Conservation (phyloP, 495 filamentous ascomycete genomes). For the Tuber microsphaerosporum region DNA sequence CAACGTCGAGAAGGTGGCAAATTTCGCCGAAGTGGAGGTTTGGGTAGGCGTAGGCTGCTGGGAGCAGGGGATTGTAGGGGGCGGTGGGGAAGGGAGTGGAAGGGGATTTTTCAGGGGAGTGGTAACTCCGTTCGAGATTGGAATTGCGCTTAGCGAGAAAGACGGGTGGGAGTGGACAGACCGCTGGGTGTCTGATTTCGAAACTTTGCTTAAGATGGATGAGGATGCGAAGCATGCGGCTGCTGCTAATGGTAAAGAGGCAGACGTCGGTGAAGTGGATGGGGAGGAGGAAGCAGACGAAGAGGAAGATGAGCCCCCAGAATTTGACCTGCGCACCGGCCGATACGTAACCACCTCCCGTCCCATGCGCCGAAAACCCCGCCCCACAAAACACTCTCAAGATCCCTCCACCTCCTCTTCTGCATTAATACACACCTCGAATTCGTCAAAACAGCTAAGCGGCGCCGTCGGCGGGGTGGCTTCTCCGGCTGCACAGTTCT, state of each 20-base stretch:
- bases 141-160: conserved; percentile 54
- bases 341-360: conserved; percentile 74
- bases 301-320: conserved; percentile 57
- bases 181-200: conserved; percentile 48
- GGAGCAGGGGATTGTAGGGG: conserved; percentile 75
- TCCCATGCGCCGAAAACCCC: conserved; percentile 57
- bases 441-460: conserved; percentile 47
- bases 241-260: conserved; percentile 18
- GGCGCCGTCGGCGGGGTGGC: conserved; percentile 62
- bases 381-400: conserved; percentile 36
- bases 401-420: conserved; percentile 26
- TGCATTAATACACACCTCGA: conserved; percentile 38
- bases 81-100: conserved; percentile 49
- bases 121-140: conserved; percentile 86
- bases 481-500: conserved; percentile 85
- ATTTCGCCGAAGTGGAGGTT: conserved; percentile 87
- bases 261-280: conserved; percentile 41
- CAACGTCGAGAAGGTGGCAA: conserved; percentile 91
- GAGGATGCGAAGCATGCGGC: conserved; percentile 15
- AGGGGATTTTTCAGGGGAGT: conserved; percentile 66
- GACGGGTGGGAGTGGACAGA: conserved; percentile 42
- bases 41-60: conserved; percentile 98
- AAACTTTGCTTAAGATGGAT: conserved; percentile 40
- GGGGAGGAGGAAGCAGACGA: conserved; percentile 44
- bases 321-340: conserved; percentile 86